Percentiles rank a stretch among this genome's conserved stretches.
Conservation (phyloP, 2,329 filamentous ascomycete species). For the Ceratocystis alfenasii region DNA sequence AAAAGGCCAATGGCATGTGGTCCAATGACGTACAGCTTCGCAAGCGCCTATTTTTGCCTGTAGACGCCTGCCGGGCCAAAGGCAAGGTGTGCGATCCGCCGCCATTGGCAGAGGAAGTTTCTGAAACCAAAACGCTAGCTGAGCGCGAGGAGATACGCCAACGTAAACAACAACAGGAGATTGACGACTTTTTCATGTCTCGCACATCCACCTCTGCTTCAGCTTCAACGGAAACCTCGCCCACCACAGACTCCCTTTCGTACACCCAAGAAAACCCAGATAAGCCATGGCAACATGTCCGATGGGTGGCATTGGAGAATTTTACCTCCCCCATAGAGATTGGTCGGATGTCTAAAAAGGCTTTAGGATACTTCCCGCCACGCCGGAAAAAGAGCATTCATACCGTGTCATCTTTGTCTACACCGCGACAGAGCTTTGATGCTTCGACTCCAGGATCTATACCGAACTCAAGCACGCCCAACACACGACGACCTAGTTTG, state of each 20-base stretch:
- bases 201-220: background rate
- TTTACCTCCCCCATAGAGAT: constrained; percentile 64
- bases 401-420: constrained; percentile 53
- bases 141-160: constrained; percentile 17
- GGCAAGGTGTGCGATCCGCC: constrained; percentile 55
- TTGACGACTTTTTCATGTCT: constrained; percentile 19
- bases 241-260: background rate
- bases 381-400: constrained; percentile 71
- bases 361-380: constrained; percentile 84
- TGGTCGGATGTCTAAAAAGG: constrained; percentile 64
- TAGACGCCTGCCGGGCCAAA: constrained; percentile 78
- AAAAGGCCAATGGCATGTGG: constrained; percentile 88
- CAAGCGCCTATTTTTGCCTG: constrained; percentile 69
- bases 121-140: background rate
- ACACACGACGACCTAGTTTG: constrained; percentile 36
- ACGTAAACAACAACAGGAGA: constrained; percentile 17
- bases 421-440: constrained; percentile 55
- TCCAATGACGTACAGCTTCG: constrained; percentile 82
- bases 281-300: constrained; percentile 69
- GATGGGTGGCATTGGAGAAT: constrained; percentile 74
- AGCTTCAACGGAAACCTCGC: background rate
- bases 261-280: constrained; percentile 32
- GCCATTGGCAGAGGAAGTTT: constrained; percentile 23
- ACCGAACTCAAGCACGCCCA: constrained; percentile 24
- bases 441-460: constrained; percentile 33